Evolutionary conservation across 257 asterid species (phyloP), one percentile per base, ranked within the genome.

Genomic region (Scutellaria minor): DNA sequence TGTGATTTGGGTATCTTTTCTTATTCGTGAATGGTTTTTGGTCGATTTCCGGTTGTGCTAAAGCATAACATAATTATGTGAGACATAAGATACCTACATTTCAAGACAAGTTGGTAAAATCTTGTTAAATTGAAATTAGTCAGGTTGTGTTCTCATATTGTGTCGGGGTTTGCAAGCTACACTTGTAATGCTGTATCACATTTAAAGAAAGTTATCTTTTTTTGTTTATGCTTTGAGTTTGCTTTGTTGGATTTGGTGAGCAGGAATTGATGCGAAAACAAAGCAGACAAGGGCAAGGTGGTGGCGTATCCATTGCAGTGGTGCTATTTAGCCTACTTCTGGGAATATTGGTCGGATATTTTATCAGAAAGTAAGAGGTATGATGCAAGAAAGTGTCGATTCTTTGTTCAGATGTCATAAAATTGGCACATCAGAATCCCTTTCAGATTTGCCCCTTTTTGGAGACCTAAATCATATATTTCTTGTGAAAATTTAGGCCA

Each of bases 271-370:
- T 83, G 74, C 79, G 73, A 60, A 80, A 76, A 64, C 87, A 78
- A 64, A 76, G 40, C 31, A 62, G 77, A 80, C 73, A 77, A 77
- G 85, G 71, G 59, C 82, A 75, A 71, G 82, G 81, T 12, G 80
- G 82, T 24, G 76, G 83, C 18, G 65, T 81, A 64, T 87, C 95
- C 59, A 13, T 80, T 18, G 52, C 64, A 0, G 72, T 82, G 20
- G 66, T 86, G 47, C 66, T 87, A 15, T 50, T 87, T 51, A 81
- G 88, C 61, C 72, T 91, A 41, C 5, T 89, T 55, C 5, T 88
- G 0, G 95, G 96, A 64, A 59, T 89, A 44, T 74, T 85, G 78
- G 59, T 81, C 9, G 96, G 96, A 62, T 89, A 86, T 81, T 77
- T 82, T 57, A 73, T 87, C 84, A 78, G 72, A 73, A 79, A 58